Evolutionary conservation across 1,284 basidiomycete genomes (phyloP).

Genomic region (Cutaneotrichosporon sp.): DNA sequence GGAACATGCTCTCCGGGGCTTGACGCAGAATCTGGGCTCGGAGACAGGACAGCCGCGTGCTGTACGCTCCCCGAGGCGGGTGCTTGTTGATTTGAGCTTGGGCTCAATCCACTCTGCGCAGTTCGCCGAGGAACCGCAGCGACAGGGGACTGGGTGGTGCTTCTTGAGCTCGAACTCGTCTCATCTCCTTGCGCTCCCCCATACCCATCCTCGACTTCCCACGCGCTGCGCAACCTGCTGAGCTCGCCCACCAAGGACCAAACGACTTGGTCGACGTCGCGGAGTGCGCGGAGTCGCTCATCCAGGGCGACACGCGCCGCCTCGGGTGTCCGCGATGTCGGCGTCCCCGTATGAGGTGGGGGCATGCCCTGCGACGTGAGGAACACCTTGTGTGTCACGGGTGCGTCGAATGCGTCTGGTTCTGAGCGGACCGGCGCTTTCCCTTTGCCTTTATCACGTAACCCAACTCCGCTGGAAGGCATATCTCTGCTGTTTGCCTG

Average conservation of each 20-base stretch:
- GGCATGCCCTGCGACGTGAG: slow-evolving; percentile 8
- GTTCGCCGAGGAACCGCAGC: no score
- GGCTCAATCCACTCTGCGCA: no score
- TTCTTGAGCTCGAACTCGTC: no score
- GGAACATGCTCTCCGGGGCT: no score
- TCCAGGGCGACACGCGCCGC: slow-evolving; percentile 62
- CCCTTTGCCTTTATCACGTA: slow-evolving; percentile 5
- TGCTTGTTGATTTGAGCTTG: no score
- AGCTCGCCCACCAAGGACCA: slow-evolving; percentile 70
- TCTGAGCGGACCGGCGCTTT: slow-evolving; percentile 3
- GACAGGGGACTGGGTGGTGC: no score
- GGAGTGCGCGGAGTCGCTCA: slow-evolving; percentile 68
- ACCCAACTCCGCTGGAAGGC: background rate
- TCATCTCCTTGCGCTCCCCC: no score
- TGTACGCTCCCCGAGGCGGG: no score
- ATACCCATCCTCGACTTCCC: slow-evolving; percentile 30
- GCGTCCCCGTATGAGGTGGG: background rate
- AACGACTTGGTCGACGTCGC: slow-evolving; percentile 65
- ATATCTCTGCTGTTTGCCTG: background rate
- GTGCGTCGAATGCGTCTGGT: slow-evolving; percentile 5
- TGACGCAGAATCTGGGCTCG: no score
- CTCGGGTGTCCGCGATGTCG: slow-evolving; percentile 3
- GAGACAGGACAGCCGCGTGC: no score
- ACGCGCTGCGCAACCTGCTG: slow-evolving; percentile 62
- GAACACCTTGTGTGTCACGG: slow-evolving; percentile 13